These are phyloP conservation scores for Saksenaea vasiformis DNA, from an alignment of 371 early-diverging fungal species.

Conservation along the genomic window DNA sequence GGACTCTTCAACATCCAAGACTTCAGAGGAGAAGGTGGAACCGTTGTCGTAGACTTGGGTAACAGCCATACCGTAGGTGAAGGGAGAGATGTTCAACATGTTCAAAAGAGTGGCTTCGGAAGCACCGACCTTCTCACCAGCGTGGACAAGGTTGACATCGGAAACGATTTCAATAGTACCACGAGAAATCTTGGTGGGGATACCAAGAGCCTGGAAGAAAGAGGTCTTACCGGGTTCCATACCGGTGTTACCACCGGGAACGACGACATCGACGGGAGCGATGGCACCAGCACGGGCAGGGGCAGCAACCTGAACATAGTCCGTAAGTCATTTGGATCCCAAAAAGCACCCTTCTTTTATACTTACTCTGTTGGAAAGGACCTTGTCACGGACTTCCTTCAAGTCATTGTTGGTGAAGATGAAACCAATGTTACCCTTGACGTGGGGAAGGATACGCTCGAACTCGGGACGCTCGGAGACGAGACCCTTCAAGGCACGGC, in stretches of 20 bases:
- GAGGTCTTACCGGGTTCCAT: conserved; percentile 99
- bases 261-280: conserved; percentile 95
- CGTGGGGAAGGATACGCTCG: conserved; percentile 83
- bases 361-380: conserved; percentile 84
- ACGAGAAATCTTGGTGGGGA: conserved; percentile 99
- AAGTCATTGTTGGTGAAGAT: conserved; percentile 99
- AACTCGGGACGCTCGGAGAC: conserved; percentile 82
- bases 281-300: conserved; percentile 99
- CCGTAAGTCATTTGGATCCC: neutral
- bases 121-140: conserved; percentile 96
- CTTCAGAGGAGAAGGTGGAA: conserved; percentile 85
- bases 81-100: conserved; percentile 99
- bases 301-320: conserved; percentile 65
- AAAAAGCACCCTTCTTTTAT: neutral
- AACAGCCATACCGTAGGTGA: conserved; percentile 99
- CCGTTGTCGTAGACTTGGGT: conserved; percentile 95
- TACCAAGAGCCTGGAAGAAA: conserved; percentile 99
- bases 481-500: conserved; percentile 89
- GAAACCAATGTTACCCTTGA: conserved; percentile 98
- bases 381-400: conserved; percentile 91
- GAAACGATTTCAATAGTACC: conserved; percentile 99
- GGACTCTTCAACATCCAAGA: conserved; percentile 94
- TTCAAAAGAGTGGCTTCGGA: conserved; percentile 99
- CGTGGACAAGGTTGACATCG: conserved; percentile 92
- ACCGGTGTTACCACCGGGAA: conserved; percentile 99